Evolutionary conservation across 2,329 filamentous ascomycete species (phyloP).

Genomic region (Fusarium armeniacum): DNA sequence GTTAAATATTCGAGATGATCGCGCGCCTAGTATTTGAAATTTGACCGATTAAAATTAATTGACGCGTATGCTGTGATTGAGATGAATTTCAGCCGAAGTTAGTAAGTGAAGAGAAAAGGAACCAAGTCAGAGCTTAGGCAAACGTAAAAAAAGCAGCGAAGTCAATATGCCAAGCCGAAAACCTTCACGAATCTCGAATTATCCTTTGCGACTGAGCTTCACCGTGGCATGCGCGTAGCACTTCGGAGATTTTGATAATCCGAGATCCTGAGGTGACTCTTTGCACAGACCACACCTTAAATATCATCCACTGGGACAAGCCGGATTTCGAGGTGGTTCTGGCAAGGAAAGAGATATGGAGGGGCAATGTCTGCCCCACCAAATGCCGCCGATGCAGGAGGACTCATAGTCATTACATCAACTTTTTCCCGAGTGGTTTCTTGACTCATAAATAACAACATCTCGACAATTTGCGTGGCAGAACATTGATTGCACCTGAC

Average conservation of each 20-base stretch:
- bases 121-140: background rate
- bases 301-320: conserved; percentile 37
- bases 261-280: conserved; percentile 15
- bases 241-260: conserved; percentile 44
- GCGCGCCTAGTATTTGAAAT: conserved; percentile 15
- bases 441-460: conserved; percentile 46
- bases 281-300: conserved; percentile 57
- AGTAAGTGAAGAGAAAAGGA: background rate
- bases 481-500: background rate
- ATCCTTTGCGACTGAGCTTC: conserved; percentile 19
- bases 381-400: conserved; percentile 51
- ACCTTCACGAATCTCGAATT: conserved; percentile 15
- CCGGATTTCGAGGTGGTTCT: conserved; percentile 36
- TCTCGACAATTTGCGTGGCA: conserved; percentile 14
- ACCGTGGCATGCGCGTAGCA: conserved; percentile 22
- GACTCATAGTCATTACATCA: conserved; percentile 45
- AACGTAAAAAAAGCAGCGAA: background rate
- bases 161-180: conserved; percentile 3
- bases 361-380: conserved; percentile 51
- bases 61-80: background rate
- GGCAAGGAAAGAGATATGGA: conserved; percentile 41
- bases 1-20: conserved; percentile 9
- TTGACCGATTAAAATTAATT: conserved; percentile 6
- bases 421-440: conserved; percentile 45
- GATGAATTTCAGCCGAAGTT: background rate